Percentiles rank a stretch among this genome's conserved stretches.
phyloP scores from a whole-genome alignment of 345 rosid species.

The Rubroshorea leprosula region DNA sequence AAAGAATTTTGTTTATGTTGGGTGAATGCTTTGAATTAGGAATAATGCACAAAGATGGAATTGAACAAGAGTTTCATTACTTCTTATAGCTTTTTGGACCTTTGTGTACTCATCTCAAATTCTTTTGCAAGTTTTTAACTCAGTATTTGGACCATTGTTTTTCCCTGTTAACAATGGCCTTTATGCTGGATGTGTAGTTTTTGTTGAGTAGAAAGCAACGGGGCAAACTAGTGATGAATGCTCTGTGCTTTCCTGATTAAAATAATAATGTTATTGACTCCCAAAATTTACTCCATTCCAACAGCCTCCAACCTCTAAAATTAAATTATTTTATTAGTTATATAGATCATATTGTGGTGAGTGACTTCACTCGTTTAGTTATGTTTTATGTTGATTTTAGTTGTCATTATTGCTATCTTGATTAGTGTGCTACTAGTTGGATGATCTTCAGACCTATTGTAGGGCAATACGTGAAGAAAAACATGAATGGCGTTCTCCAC shows the following conservation, averaged over 20 bases:
- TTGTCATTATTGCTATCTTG: too few species aligned
- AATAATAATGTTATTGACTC: conserved; percentile 14
- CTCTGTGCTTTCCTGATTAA: conserved; percentile 12
- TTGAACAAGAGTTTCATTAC: conserved; percentile 10
- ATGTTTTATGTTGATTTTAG: too few species aligned
- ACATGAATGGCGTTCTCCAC: conserved; percentile 12
- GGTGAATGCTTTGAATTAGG: conserved; percentile 15
- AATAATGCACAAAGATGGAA: conserved; percentile 25
- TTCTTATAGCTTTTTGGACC: conserved; percentile 20
- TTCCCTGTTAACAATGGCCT: neutral
- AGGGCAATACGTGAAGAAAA: too few species aligned
- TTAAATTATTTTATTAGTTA: too few species aligned
- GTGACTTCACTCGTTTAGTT: too few species aligned
- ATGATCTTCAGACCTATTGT: too few species aligned
- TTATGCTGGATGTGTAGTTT: conserved; percentile 5
- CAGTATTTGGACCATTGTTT: neutral
- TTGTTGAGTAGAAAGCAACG: neutral
- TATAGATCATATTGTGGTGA: too few species aligned
- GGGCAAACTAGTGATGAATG: conserved; percentile 11
- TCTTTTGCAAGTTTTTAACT: conserved; percentile 10
- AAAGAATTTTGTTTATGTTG: conserved; percentile 14
- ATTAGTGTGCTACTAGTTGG: too few species aligned
- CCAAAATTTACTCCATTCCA: neutral
- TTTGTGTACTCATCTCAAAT: neutral
- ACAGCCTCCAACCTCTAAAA: neutral